Evolutionary conservation across 805 yeast species (phyloP).

Genomic region (Huiozyma naganishii): DNA sequence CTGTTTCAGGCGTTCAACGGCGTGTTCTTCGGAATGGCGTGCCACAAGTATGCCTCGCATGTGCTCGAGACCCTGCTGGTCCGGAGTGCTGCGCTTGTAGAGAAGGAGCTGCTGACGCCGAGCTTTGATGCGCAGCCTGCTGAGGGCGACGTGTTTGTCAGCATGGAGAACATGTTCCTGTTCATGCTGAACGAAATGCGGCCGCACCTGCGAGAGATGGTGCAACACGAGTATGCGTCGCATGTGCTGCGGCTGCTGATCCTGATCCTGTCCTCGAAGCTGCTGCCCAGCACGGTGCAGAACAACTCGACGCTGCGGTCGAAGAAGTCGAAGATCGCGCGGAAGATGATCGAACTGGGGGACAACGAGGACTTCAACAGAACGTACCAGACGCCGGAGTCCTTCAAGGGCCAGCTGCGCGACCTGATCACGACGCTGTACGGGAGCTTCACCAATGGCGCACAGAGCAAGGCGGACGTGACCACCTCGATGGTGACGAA

Average conservation of each 20-base stretch:
- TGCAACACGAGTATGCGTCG: constrained; percentile 72
- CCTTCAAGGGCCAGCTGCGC: constrained; percentile 52
- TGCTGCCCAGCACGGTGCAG: constrained; percentile 60
- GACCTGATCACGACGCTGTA: constrained; percentile 36
- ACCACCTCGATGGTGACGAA: constrained; percentile 30
- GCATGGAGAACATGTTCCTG: constrained; percentile 58
- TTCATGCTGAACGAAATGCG: constrained; percentile 57
- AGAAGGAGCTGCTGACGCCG: constrained; percentile 52
- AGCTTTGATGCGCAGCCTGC: constrained; percentile 25
- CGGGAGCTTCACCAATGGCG: constrained; percentile 21
- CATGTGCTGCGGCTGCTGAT: constrained; percentile 72
- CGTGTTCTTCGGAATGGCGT: constrained; percentile 65
- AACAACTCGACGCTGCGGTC: constrained; percentile 69
- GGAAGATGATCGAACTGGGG: constrained; percentile 84
- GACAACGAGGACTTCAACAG: constrained; percentile 63
- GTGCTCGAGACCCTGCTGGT: constrained; percentile 80
- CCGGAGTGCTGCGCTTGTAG: constrained; percentile 62
- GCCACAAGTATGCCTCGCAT: constrained; percentile 89
- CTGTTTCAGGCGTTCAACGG: constrained; percentile 59
- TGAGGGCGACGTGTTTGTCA: constrained; percentile 32
- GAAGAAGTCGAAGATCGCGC: constrained; percentile 74
- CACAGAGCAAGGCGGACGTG: constrained; percentile 22
- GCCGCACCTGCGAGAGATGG: constrained; percentile 48
- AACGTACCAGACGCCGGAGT: constrained; percentile 57
- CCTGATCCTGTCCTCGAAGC: constrained; percentile 65